phyloP scores from a whole-genome alignment of 2,329 filamentous ascomycete genomes.

The Cladosporium sp. region DNA sequence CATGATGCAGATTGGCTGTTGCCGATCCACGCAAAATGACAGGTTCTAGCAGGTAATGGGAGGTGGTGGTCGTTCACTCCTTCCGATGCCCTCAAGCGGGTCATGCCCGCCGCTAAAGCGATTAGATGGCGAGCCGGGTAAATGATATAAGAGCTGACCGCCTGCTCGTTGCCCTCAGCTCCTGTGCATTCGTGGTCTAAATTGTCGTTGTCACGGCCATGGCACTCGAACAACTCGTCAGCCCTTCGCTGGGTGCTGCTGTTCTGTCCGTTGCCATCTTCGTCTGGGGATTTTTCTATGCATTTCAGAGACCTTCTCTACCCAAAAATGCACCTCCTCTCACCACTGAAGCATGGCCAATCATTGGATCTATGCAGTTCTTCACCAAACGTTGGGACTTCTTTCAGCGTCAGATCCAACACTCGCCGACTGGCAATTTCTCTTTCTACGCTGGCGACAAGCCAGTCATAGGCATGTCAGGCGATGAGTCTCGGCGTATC shows the following conservation, averaged over 20 bases:
- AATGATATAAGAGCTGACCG: no score
- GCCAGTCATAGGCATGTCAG: constrained; percentile 43
- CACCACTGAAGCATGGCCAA: constrained; percentile 31
- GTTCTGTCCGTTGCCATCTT: constrained; percentile 13
- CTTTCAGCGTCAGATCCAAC: constrained; percentile 30
- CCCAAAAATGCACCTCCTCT: constrained; percentile 24
- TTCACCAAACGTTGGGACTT: constrained; percentile 47
- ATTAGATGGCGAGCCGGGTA: no score
- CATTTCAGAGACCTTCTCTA: constrained; percentile 20
- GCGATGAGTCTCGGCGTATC: constrained; percentile 38
- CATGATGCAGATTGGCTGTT: no score
- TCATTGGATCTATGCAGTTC: constrained; percentile 44
- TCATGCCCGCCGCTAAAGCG: no score
- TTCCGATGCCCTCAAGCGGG: no score
- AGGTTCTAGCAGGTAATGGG: no score
- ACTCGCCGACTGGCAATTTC: constrained; percentile 42
- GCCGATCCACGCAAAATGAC: no score
- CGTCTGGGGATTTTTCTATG: constrained; percentile 17
- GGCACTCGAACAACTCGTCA: background rate
- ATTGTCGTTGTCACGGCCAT: background rate
- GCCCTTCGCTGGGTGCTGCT: background rate
- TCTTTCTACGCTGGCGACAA: constrained; percentile 47
- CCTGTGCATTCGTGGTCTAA: background rate
- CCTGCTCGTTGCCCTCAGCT: background rate
- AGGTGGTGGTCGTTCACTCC: no score